Conservation (phyloP, 2,329 filamentous ascomycete genomes). For the Malbranchea cinnamomea region DNA sequence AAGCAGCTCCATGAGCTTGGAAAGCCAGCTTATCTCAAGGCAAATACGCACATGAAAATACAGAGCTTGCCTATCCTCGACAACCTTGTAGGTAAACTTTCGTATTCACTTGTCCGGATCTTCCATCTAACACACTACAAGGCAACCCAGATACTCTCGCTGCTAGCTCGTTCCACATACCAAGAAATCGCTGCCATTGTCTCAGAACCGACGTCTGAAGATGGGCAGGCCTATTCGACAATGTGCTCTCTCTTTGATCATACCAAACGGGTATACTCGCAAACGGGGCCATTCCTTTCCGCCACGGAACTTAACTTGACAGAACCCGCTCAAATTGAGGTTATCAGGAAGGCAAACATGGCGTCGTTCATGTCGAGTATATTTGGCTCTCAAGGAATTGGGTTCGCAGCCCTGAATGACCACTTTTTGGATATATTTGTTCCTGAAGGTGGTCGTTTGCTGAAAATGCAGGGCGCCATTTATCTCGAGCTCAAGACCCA, state of each 20-base stretch:
- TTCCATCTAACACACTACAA: constrained; percentile 16
- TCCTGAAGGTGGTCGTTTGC: constrained; percentile 40
- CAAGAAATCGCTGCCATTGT: constrained; percentile 43
- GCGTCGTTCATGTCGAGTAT: constrained; percentile 50
- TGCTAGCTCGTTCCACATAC: constrained; percentile 41
- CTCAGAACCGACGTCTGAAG: constrained; percentile 38
- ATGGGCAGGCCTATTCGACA: constrained; percentile 46
- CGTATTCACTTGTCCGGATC: constrained; percentile 6
- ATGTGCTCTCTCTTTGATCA: constrained; percentile 49
- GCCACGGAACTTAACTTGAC: constrained; percentile 37
- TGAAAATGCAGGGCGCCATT: constrained; percentile 45
- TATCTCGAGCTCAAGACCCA: constrained; percentile 53
- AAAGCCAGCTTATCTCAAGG: constrained; percentile 23
- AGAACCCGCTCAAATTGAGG: constrained; percentile 39
- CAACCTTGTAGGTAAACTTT: constrained; percentile 35
- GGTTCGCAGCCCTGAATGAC: constrained; percentile 48
- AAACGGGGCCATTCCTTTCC: constrained; percentile 41
- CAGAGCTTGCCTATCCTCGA: constrained; percentile 47
- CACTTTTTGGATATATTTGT: constrained; percentile 51
- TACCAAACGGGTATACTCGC: constrained; percentile 45
- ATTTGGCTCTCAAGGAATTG: constrained; percentile 49
- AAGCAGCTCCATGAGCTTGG: constrained; percentile 18
- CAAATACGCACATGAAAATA: constrained; percentile 36
- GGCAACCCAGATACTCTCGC: constrained; percentile 44
- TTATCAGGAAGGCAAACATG: constrained; percentile 48